Evolutionary conservation across 768 basidiomycete genomes (phyloP).

Genomic region (Mycena albidolilacea): DNA sequence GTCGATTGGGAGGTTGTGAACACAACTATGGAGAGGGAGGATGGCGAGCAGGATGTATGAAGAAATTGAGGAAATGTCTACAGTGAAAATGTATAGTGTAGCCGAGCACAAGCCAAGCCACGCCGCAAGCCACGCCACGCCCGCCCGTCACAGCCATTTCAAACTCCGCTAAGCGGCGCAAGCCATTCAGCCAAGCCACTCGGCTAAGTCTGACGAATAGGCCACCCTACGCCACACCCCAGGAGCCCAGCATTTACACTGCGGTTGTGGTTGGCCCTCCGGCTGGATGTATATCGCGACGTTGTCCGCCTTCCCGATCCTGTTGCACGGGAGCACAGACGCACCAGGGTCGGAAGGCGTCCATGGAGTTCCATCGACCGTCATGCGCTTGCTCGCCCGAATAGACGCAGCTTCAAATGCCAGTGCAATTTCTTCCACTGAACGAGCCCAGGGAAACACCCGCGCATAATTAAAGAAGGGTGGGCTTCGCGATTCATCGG

Average conservation of each 20-base stretch:
- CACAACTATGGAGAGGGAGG: too few species aligned
- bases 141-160: too few species aligned
- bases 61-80: too few species aligned
- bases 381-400: constrained; percentile 6
- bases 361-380: not conserved
- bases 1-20: too few species aligned
- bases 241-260: not conserved
- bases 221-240: not conserved
- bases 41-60: too few species aligned
- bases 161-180: too few species aligned
- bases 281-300: constrained; percentile 1
- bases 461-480: constrained; percentile 20
- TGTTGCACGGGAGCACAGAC: not conserved
- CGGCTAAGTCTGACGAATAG: not conserved
- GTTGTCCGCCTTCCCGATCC: not conserved
- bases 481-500: constrained; percentile 2
- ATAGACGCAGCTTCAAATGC: constrained; percentile 6
- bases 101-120: too few species aligned
- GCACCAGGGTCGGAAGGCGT: not conserved
- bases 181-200: too few species aligned
- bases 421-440: constrained; percentile 1
- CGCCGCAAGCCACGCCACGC: too few species aligned
- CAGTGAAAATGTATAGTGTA: too few species aligned
- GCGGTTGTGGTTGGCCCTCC: not conserved
- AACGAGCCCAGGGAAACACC: constrained; percentile 1